These are phyloP conservation scores for Fragaria iinumae DNA, from an alignment of 306 rosid genomes.

Conservation along the genomic window DNA sequence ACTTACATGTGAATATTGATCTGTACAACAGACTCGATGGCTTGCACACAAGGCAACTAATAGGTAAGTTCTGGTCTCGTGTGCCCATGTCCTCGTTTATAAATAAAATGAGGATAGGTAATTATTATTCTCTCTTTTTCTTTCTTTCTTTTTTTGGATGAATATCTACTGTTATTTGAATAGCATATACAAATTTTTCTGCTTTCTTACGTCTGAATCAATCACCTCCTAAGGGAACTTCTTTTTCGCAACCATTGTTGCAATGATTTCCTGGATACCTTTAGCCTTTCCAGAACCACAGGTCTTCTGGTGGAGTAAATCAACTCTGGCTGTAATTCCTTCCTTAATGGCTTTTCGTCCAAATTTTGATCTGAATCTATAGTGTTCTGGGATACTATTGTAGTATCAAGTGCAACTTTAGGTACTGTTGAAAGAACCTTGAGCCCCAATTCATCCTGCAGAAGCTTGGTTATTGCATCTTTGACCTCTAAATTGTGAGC, in stretches of 20 bases:
- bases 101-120: neutral
- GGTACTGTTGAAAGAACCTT: slow-evolving; percentile 55
- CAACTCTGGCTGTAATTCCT: slow-evolving; percentile 27
- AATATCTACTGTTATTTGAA: neutral
- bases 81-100: neutral
- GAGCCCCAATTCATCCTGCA: slow-evolving; percentile 69
- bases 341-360: slow-evolving; percentile 33
- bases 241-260: slow-evolving; percentile 60
- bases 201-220: neutral
- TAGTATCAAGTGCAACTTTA: slow-evolving; percentile 36
- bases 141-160: neutral
- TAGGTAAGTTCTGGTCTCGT: neutral
- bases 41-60: neutral
- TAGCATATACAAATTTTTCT: slow-evolving; percentile 29
- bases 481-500: slow-evolving; percentile 47
- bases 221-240: slow-evolving; percentile 22
- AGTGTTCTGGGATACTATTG: slow-evolving; percentile 27
- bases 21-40: neutral
- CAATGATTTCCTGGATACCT: slow-evolving; percentile 70
- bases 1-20: slow-evolving; percentile 8
- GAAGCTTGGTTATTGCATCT: slow-evolving; percentile 67
- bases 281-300: slow-evolving; percentile 60
- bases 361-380: slow-evolving; percentile 26
- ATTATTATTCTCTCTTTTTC: neutral
- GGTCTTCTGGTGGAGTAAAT: slow-evolving; percentile 68